These are phyloP conservation scores for Cudoniella acicularis DNA, from an alignment of 495 filamentous ascomycete genomes.

Conservation along the genomic window DNA sequence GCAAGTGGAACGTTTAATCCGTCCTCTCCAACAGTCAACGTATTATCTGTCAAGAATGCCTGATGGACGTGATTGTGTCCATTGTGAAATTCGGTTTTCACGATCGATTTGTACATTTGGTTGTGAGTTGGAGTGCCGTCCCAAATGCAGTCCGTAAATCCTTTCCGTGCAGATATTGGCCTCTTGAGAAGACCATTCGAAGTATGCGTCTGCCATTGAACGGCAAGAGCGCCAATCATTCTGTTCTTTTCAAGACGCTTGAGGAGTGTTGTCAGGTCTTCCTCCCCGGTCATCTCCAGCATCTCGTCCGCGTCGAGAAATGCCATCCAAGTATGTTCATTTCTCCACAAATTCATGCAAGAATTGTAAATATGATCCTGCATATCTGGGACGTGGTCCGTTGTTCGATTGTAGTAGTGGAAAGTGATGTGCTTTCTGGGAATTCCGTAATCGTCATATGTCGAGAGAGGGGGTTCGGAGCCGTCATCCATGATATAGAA, in stretches of 20 bases:
- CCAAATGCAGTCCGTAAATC: slow-evolving; percentile 11
- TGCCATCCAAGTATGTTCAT: slow-evolving; percentile 19
- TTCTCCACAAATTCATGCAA: slow-evolving; percentile 5
- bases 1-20: not conserved
- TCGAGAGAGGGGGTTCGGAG: slow-evolving; percentile 19
- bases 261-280: slow-evolving; percentile 8
- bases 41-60: not conserved
- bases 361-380: slow-evolving; percentile 9
- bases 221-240: slow-evolving; percentile 14
- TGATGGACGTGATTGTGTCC: not conserved
- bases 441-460: slow-evolving; percentile 12
- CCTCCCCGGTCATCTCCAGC: slow-evolving; percentile 5
- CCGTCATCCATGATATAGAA: slow-evolving; percentile 31
- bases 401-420: slow-evolving; percentile 1
- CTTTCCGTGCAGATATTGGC: slow-evolving; percentile 1
- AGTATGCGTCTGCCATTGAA: slow-evolving; percentile 19
- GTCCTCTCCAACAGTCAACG: slow-evolving; percentile 18
- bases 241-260: slow-evolving; percentile 1
- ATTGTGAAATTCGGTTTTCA: not conserved
- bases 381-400: not conserved
- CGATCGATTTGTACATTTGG: slow-evolving; percentile 1
- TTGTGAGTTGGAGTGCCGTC: slow-evolving; percentile 1
- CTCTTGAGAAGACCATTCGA: slow-evolving; percentile 6
- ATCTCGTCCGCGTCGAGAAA: slow-evolving; percentile 21
- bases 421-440: slow-evolving; percentile 19